Evolutionary conservation across 139 green algal genomes (phyloP).

Genomic region (Asterochloris erici): DNA sequence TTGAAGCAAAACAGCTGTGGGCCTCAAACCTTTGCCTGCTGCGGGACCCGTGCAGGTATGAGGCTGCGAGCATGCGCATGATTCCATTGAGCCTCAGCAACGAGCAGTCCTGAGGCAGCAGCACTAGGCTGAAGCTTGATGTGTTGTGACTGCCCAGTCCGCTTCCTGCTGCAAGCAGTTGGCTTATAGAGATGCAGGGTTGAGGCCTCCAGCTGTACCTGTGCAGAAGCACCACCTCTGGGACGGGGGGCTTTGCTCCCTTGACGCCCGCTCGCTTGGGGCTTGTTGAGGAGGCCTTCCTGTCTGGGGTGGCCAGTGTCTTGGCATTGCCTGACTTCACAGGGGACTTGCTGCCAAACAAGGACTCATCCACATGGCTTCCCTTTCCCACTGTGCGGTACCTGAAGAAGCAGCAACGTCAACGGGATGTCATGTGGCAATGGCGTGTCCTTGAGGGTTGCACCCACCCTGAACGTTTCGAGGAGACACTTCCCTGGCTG

Average conservation of each 20-base stretch:
- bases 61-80: too few species aligned
- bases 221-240: neutral
- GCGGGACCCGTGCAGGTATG: too few species aligned
- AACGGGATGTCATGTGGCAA: neutral
- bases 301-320: neutral
- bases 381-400: slow-evolving; percentile 39
- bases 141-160: too few species aligned
- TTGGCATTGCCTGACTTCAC: neutral
- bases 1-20: too few species aligned
- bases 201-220: neutral
- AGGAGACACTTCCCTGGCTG: slow-evolving; percentile 11
- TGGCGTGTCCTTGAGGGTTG: neutral
- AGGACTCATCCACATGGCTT: slow-evolving; percentile 48
- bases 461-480: slow-evolving; percentile 1
- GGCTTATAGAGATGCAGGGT: neutral
- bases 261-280: neutral
- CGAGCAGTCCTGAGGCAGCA: too few species aligned
- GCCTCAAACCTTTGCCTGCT: too few species aligned
- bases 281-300: neutral
- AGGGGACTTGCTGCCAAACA: slow-evolving; percentile 41
- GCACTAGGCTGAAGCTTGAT: too few species aligned
- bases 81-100: too few species aligned
- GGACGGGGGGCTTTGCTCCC: neutral
- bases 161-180: neutral
- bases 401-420: neutral